Evolutionary conservation across 2,329 filamentous ascomycete genomes (phyloP), one percentile per base, ranked within the genome.

Genomic region (Lasiodiplodia gonubiensis): DNA sequence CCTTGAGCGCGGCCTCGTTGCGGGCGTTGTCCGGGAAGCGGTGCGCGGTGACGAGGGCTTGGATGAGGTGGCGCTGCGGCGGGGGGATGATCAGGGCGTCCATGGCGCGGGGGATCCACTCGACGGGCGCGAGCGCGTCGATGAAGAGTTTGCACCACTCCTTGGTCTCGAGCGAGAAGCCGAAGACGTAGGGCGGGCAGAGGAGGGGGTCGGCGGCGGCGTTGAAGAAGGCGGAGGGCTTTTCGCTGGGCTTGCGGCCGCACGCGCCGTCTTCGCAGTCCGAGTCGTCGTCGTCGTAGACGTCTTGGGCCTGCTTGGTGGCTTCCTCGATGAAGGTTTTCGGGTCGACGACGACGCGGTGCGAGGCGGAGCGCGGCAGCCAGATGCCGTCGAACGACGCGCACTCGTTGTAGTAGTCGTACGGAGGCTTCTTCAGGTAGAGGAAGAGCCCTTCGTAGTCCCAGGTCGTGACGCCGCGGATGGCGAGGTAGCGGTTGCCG

Each of bases 1-100:
- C 84, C 70, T 86, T 86, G n/a, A 83, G 84, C 27, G 80, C 77
- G 12, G 86, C 81, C 16, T 63, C 59, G 70, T 71, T 55, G 68
- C 18, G 67, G 5, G 18, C 69, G 67, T 48, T 66, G 66, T 25
- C 68, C 59, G 21, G 66, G 37, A 73, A 74, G 35, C 70, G 68
- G 39, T 76, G 73, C 35, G 68, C 72, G 25, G 71, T 68, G 5
- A 73, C 73, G 42, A 76, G 72, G 1, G 74, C 72, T 8, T 72
- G 67, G 30, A 77, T 72, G 23, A 76, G 69, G 35, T 74, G 69
- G 55, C 75, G 75, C 51, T 75, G 73, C 7, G 71, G 70, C 18
- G 70, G 54, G 2, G 73, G 72, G 3, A 78, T 72, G 39, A 76
- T 72, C 5, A 78, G 71, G 21, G 69, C 70, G n/a, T 73, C 70